Evolutionary conservation across 352 stramenopile genomes (phyloP).

Genomic region (Phytophthora cactorum): DNA sequence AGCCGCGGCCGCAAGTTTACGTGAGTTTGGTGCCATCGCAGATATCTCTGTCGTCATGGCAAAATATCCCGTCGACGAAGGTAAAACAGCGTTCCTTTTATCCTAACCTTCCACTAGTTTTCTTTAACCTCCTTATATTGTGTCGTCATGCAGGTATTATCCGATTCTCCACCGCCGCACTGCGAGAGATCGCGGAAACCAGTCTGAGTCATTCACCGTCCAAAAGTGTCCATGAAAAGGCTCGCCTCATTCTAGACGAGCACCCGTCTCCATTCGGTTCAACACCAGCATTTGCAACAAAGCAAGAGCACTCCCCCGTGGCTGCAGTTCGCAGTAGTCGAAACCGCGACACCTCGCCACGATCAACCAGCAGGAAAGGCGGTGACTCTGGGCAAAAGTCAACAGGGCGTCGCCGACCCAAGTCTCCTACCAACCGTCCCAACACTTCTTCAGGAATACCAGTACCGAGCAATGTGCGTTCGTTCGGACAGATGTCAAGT

Average conservation of each 20-base stretch:
- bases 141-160: constrained; percentile 52
- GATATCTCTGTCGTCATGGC: constrained; percentile 77
- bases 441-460: constrained; percentile 25
- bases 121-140: background rate
- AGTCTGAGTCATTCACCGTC: constrained; percentile 67
- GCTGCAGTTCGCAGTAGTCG: constrained; percentile 9
- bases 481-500: constrained; percentile 44
- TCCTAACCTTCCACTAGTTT: background rate
- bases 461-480: constrained; percentile 18
- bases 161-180: constrained; percentile 60
- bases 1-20: constrained; percentile 46
- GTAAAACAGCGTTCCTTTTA: constrained; percentile 17
- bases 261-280: constrained; percentile 24
- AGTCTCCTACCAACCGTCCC: constrained; percentile 43
- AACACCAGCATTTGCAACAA: constrained; percentile 6
- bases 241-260: constrained; percentile 71
- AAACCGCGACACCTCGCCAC: constrained; percentile 21
- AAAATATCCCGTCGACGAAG: constrained; percentile 76
- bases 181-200: constrained; percentile 63
- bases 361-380: constrained; percentile 16
- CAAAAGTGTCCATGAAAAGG: constrained; percentile 66
- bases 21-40: constrained; percentile 58
- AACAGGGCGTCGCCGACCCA: constrained; percentile 30
- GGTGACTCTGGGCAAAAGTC: constrained; percentile 18
- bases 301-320: constrained; percentile 15